These are phyloP conservation scores for Takashimella tepidaria DNA, from an alignment of 1,284 basidiomycete species.

Conservation along the genomic window DNA sequence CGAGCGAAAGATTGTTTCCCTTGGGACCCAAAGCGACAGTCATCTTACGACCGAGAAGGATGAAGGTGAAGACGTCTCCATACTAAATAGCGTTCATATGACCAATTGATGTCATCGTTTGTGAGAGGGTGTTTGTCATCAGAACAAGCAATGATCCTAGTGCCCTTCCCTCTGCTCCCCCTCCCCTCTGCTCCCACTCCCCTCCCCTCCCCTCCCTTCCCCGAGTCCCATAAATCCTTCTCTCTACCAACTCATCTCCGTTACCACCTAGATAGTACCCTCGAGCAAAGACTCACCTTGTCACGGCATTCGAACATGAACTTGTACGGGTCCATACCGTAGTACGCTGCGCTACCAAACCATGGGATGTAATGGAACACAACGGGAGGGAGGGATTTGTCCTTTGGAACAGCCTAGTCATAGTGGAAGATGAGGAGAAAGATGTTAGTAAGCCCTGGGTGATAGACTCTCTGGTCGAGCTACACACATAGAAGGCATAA, in stretches of 20 bases:
- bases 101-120: no score
- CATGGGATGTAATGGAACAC: conserved; percentile 75
- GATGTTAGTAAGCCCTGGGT: conserved; percentile 7
- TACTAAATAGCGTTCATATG: conserved; percentile 52
- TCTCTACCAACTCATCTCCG: no score
- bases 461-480: no score
- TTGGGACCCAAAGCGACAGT: conserved; percentile 88
- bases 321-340: conserved; percentile 73
- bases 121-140: no score
- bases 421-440: not conserved
- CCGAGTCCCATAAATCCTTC: no score
- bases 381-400: conserved; percentile 61
- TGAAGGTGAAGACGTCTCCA: conserved; percentile 85
- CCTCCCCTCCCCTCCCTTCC: no score
- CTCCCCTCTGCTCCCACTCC: not conserved
- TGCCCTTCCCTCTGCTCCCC: not conserved
- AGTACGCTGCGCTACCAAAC: conserved; percentile 68
- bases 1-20: conserved; percentile 91
- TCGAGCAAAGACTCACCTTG: conserved; percentile 62
- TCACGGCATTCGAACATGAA: conserved; percentile 71
- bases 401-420: conserved; percentile 54
- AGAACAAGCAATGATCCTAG: not conserved
- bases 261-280: no score
- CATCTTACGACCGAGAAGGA: conserved; percentile 79
- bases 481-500: no score